Evolutionary conservation across 2,329 filamentous ascomycete genomes (phyloP).

Genomic region (Colletotrichum sp.): DNA sequence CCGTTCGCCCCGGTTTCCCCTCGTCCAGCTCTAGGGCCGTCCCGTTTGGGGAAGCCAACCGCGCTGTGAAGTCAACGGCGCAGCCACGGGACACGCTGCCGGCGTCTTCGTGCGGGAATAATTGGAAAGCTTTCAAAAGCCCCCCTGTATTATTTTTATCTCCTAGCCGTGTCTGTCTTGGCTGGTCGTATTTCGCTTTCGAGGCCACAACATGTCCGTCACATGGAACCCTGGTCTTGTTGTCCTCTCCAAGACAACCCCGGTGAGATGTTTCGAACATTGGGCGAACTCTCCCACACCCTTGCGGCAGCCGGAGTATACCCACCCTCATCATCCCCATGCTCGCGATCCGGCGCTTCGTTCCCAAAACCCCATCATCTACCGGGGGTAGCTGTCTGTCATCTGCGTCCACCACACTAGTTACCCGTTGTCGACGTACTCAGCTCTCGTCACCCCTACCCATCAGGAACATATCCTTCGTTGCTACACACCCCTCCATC

Average conservation of each 20-base stretch:
- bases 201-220: neutral
- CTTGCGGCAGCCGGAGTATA: neutral
- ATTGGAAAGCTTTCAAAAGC: neutral
- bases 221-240: neutral
- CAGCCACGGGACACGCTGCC: neutral
- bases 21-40: neutral
- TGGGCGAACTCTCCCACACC: neutral
- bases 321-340: neutral
- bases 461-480: neutral
- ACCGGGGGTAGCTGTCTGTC: neutral
- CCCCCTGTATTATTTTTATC: neutral
- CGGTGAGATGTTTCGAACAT: neutral
- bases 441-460: neutral
- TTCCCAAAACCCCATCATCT: neutral
- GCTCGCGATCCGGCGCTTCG: neutral
- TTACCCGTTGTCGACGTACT: neutral
- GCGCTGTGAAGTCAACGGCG: neutral
- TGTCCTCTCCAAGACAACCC: neutral
- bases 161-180: neutral
- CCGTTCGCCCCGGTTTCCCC: neutral
- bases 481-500: neutral
- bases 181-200: conserved; percentile 18
- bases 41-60: neutral
- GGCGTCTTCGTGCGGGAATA: neutral
- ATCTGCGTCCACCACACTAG: neutral